Evolutionary conservation across 306 rosid genomes (phyloP).

Genomic region (Gynostemma pentaphyllum): DNA sequence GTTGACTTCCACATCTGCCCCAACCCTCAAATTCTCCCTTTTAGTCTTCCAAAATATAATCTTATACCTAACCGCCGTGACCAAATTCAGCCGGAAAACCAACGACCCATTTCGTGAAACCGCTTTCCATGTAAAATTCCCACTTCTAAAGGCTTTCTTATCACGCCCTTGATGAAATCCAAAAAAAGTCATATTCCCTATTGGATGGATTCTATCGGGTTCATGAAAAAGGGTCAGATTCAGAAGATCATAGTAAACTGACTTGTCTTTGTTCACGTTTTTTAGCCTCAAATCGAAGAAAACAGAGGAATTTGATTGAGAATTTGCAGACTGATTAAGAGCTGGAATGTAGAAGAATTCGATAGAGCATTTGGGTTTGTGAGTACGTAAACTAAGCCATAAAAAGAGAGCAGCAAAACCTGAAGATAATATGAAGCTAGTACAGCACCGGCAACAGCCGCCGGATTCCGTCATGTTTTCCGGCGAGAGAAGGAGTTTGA

Average conservation of each 20-base stretch:
- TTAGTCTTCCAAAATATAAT: slow-evolving; percentile 52
- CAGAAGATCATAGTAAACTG: slow-evolving; percentile 48
- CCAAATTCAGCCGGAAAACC: slow-evolving; percentile 36
- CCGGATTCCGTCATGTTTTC: slow-evolving; percentile 18
- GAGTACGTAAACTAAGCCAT: slow-evolving; percentile 37
- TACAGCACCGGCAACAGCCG: slow-evolving; percentile 21
- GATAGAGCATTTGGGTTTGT: slow-evolving; percentile 41
- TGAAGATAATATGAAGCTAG: slow-evolving; percentile 20
- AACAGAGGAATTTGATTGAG: slow-evolving; percentile 26
- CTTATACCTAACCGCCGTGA: slow-evolving; percentile 64
- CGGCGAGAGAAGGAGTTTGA: background rate
- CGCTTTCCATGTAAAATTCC: background rate
- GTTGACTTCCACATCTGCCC: slow-evolving; percentile 38
- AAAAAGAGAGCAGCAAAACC: slow-evolving; percentile 28
- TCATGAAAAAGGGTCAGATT: slow-evolving; percentile 20
- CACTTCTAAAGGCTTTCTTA: slow-evolving; percentile 29
- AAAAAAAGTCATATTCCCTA: slow-evolving; percentile 16
- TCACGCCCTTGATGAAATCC: slow-evolving; percentile 68
- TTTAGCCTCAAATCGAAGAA: slow-evolving; percentile 19
- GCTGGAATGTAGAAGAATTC: slow-evolving; percentile 44
- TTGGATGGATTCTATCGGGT: slow-evolving; percentile 6
- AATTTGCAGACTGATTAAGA: slow-evolving; percentile 40
- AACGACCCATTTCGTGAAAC: background rate
- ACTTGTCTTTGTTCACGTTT: slow-evolving; percentile 63
- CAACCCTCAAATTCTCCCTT: slow-evolving; percentile 32